Evolutionary conservation across 2,329 filamentous ascomycete genomes (phyloP), one percentile per base, ranked within the genome.

Genomic region (Rugonectria rugulosa): DNA sequence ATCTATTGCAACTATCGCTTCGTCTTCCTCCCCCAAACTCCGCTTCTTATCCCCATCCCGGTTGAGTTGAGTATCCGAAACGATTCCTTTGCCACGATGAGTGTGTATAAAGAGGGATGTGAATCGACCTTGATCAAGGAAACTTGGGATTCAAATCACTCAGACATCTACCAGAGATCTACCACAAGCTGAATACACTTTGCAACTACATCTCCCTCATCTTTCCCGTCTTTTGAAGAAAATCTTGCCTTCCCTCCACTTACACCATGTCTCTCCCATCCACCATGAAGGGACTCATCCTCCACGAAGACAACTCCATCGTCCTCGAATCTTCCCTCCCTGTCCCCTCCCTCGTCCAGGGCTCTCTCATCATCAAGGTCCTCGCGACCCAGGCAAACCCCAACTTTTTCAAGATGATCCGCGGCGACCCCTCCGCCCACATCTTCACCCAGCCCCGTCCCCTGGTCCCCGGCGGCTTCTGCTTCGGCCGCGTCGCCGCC

Each of bases 401-500:
- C 37, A 65, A 70, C 62, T 24, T 63, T 11, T 38, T 60, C 21
- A 32, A 37, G 32, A 52, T 62, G 60, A 62, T 63, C 32, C 56
- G 59, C 36, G 32, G 47, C 7, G 47, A 43, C 10, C n/a, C 47
- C 6, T 36, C 23, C 11, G 7, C 57, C 9, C 59, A 62, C 23
- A 14, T 15, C 24, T 57, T 63, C 44, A 64, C 57, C 11, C 48
- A 63, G 5, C 68, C 73, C 7, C 62, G 66, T 1, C 73, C 71
- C 24, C 60, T 71, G 45, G 65, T 74, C 43, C 71, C 68, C 38
- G 73, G 72, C 32, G 59, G 63, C 53, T 69, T 65, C 42, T 69
- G 68, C 56, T 63, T 78, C 55, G 74, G 73, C 40, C 74, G 74
- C 26, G 60, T 75, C 14, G 64, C 70, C 15, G 68, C 70, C 21